Percentiles rank a stretch among this genome's conserved stretches.
Conservation (phyloP, 495 filamentous ascomycete species). For the Copromyces sp. region DNA sequence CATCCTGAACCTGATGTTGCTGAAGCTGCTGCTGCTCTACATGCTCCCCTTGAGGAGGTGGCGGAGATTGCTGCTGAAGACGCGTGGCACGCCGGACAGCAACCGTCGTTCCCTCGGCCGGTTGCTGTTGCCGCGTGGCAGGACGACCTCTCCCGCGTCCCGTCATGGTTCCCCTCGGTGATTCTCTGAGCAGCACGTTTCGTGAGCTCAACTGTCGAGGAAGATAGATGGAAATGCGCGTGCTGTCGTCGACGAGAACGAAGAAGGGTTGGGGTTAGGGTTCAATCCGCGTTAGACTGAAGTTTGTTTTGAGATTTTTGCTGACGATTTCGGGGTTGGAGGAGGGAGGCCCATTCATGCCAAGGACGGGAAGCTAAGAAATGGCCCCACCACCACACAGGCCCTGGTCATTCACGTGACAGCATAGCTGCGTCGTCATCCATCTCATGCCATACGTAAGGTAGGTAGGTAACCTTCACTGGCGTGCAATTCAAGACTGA, state of each 20-base stretch:
- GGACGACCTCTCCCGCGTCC: slow-evolving; percentile 17
- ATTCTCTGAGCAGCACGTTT: not conserved
- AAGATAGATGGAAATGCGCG: not conserved
- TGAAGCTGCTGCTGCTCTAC: slow-evolving; percentile 4
- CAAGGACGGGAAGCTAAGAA: not conserved
- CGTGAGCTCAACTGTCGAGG: not conserved
- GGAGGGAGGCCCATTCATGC: not conserved
- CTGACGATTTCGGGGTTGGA: not conserved
- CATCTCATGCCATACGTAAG: not conserved
- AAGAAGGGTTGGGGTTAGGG: slow-evolving; percentile 30
- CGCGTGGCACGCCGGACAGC: not conserved
- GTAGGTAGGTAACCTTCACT: not conserved
- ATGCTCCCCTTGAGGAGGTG: slow-evolving; percentile 18
- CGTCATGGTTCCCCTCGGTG: slow-evolving; percentile 6
- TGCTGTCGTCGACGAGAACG: not conserved
- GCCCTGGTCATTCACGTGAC: not conserved
- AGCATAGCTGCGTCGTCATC: not conserved
- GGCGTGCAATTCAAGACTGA: not conserved
- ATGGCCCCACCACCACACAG: not conserved
- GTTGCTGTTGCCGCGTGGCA: slow-evolving; percentile 7
- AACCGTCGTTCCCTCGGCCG: not conserved
- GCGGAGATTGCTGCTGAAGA: slow-evolving; percentile 6
- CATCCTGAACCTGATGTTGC: not conserved
- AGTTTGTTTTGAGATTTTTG: slow-evolving; percentile 18
- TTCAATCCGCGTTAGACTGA: slow-evolving; percentile 4